phyloP scores from a whole-genome alignment of 2,329 filamentous ascomycete genomes.

The Fusarium stilboides region DNA sequence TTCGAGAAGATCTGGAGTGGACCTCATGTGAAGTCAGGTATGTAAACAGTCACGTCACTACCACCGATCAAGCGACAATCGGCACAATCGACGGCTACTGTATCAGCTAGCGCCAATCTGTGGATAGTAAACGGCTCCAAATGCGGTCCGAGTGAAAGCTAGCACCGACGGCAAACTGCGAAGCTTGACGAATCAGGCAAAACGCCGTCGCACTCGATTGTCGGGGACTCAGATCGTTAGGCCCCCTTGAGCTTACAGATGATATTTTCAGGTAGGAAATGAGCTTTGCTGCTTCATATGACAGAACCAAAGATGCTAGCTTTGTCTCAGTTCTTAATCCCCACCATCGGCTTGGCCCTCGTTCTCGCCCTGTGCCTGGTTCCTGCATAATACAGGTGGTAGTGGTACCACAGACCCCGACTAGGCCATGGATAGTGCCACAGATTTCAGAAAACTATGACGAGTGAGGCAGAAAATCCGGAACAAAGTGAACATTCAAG shows the following conservation, averaged over 20 bases:
- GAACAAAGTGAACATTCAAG: background rate
- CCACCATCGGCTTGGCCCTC: background rate
- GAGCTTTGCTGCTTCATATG: background rate
- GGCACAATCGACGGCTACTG: no score
- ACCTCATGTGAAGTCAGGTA: background rate
- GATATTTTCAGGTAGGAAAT: no score
- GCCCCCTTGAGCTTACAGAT: rapidly evolving
- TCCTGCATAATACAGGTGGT: constrained; percentile 26
- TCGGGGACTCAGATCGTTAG: background rate
- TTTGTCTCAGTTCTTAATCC: no score
- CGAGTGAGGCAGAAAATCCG: background rate
- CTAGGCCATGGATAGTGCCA: background rate
- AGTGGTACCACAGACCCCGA: background rate
- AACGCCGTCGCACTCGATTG: background rate
- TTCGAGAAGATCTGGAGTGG: background rate
- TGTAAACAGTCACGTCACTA: constrained; percentile 12
- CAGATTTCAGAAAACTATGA: background rate
- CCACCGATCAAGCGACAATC: background rate
- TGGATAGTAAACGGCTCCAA: background rate
- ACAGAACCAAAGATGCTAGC: no score
- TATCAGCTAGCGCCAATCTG: no score
- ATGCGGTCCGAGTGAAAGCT: background rate
- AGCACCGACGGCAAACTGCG: background rate
- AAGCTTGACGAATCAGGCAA: background rate
- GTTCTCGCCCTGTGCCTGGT: constrained; percentile 14